Conservation (phyloP, 2,329 filamentous ascomycete genomes). For the Talaromyces funiculosus region DNA sequence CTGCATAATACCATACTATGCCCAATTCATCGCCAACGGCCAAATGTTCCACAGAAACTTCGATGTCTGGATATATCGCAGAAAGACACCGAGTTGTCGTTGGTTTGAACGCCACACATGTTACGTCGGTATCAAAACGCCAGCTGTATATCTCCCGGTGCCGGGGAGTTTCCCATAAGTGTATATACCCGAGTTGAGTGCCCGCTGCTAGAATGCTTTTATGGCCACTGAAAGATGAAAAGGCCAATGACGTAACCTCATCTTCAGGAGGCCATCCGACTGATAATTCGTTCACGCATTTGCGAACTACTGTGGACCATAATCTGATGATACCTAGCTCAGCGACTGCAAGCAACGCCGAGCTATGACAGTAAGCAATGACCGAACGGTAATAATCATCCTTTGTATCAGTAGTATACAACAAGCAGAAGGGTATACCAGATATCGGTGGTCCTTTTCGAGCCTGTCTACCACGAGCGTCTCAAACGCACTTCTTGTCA, state of each 20-base stretch:
- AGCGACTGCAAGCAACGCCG: conserved; percentile 75
- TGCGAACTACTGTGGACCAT: conserved; percentile 74
- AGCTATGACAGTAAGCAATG: conserved; percentile 73
- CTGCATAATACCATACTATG: conserved; percentile 76
- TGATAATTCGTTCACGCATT: conserved; percentile 54
- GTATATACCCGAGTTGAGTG: conserved; percentile 68
- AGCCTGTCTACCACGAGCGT: background rate
- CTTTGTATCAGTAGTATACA: conserved; percentile 68
- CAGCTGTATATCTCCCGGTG: conserved; percentile 67
- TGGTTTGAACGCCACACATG: conserved; percentile 78
- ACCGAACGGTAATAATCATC: conserved; percentile 93
- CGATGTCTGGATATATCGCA: conserved; percentile 41
- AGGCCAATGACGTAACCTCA: conserved; percentile 81
- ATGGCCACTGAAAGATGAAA: conserved; percentile 71
- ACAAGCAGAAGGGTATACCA: conserved; percentile 65
- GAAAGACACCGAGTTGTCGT: conserved; percentile 49
- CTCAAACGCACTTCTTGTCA: background rate
- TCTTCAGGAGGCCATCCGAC: conserved; percentile 40
- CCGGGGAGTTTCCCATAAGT: conserved; percentile 67
- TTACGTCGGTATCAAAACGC: conserved; percentile 64
- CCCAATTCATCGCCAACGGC: conserved; percentile 80
- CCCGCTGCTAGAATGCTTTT: conserved; percentile 81
- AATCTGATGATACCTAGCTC: conserved; percentile 74
- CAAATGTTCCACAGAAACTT: conserved; percentile 71
- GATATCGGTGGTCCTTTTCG: background rate